Base-by-base conservation (phyloP, 805 yeast species). In the Lachancea fermentati region DNA sequence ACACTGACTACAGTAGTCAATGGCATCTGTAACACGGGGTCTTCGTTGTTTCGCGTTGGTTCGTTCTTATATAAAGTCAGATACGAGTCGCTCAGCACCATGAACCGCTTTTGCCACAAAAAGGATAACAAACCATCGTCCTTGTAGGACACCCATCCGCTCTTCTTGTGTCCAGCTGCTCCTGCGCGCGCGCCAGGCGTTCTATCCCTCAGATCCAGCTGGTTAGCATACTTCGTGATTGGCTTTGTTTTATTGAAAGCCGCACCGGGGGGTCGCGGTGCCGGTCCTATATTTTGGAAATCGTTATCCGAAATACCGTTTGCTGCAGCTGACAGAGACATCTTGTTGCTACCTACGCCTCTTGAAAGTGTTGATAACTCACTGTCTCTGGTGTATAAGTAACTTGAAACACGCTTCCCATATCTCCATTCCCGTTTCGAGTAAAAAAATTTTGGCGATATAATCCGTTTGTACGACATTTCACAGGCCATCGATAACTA, bases 91-190 rank as follows among this genome's bases (percentile, higher is more conserved):
- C 78, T 77, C 36, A 91, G 68, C 4, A 85, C 83, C 66, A 91
- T 68, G 61, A 71, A 91, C 52, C 93, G 76, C 57, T 88, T 88
- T 43, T 89, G 88, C 98, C 98, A 91, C 50, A 95, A 70, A 59
- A 89, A 88, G 4, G 88, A 77, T 48, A 86, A 76, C 47, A 91
- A 67, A 11, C 97, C 96, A 52, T 91, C 97, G 52, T 91, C 97
- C 60, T 86, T 89, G 44, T 87, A 79, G 40, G 85, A 84, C 16
- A 87, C 89, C 95, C 96, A 89, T 0, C 97, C 96, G 4, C 54
- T 46, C 32, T 54, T 50, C 42, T 50, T 57, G 29, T 50, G 49
- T 35, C 46, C 39, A 13, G 47, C 31, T 11, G 45, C 34, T 14
- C 36, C 19, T 8, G 30, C 30, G 8, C 31, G 37, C 16, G 30